Evolutionary conservation across 2,329 filamentous ascomycete species (phyloP), one percentile per base, ranked within the genome.

Genomic region (Pseudogymnoascus sp.): DNA sequence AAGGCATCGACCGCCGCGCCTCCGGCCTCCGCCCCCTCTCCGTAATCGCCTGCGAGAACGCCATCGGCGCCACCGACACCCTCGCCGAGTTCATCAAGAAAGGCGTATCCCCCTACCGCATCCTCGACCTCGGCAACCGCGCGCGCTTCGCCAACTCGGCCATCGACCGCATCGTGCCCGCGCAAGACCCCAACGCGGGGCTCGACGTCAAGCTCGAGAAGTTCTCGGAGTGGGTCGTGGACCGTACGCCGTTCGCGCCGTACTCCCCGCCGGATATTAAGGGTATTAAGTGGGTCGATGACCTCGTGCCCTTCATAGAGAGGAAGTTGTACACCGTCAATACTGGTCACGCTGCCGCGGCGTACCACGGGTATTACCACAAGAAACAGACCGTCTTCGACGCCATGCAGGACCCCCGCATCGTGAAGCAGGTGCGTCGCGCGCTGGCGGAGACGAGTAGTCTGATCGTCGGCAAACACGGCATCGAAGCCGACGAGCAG

Each of bases 251-350:
- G 1, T 97, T 97, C 77, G 82, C 87, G 67, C 84, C 88, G 67
- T 79, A 83, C 66, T 81, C 82, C 62, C 83, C 85, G 69, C 93
- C 92, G 5, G 78, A 84, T 16, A 93, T 99, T 72, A 78, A 95
- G 69, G 93, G 93, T 65, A 88, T 97, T 75, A 90, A 96, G 79
- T 97, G 91, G 86, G 95, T 97, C 65, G 87, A 91, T 68, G 84
- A 97, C 78, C 86, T 99, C 31, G 84, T 88, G 74, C 95, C 95
- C 64, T 99, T 93, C 81, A 97, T 99, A 72, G 95, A 99, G 86
- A 93, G 95, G 77, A 99, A 99, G 85, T 88, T 99, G 68, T 99
- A 93, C 83, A 99, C 95, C 21, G 93, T 99, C 84, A 99, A 99
- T 85, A 99, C 95, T 21, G 90, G 92, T 63, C 95, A 99, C 75